Evolutionary conservation across 768 basidiomycete species (phyloP).

Genomic region (Termitomyces eurrhizus): DNA sequence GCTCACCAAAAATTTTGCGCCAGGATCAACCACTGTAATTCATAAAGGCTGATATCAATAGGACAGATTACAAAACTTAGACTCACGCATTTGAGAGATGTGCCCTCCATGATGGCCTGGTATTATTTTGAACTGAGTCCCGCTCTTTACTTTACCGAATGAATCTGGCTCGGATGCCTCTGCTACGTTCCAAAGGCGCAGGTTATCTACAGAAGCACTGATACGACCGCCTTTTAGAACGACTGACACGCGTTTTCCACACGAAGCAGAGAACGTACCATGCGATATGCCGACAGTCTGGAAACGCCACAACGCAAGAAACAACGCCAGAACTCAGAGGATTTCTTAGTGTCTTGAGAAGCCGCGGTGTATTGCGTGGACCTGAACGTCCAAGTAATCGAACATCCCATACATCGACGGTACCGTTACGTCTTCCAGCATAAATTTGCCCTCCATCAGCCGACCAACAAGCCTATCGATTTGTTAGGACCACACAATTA

Average conservation of each 20-base stretch:
- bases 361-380: constrained; percentile 60
- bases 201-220: constrained; percentile 90
- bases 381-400: constrained; percentile 70
- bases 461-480: constrained; percentile 86
- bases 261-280: constrained; percentile 49
- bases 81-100: constrained; percentile 89
- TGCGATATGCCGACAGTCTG: constrained; percentile 88
- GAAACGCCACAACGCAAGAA: constrained; percentile 87
- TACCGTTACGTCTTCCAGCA: constrained; percentile 86
- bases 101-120: constrained; percentile 95
- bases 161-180: constrained; percentile 70
- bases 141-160: constrained; percentile 56
- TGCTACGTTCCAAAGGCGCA: constrained; percentile 89
- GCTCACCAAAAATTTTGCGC: constrained; percentile 80
- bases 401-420: constrained; percentile 93
- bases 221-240: not conserved
- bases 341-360: constrained; percentile 81
- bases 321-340: constrained; percentile 88
- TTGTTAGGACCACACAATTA: constrained; percentile 2
- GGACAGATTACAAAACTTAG: not conserved
- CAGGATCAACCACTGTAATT: constrained; percentile 76
- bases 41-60: constrained; percentile 15
- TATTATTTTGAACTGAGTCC: constrained; percentile 90
- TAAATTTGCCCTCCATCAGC: constrained; percentile 83
- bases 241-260: not conserved